These are phyloP conservation scores for Beauveria rudraprayagi DNA, from an alignment of 2,329 filamentous ascomycete genomes.

Conservation along the genomic window DNA sequence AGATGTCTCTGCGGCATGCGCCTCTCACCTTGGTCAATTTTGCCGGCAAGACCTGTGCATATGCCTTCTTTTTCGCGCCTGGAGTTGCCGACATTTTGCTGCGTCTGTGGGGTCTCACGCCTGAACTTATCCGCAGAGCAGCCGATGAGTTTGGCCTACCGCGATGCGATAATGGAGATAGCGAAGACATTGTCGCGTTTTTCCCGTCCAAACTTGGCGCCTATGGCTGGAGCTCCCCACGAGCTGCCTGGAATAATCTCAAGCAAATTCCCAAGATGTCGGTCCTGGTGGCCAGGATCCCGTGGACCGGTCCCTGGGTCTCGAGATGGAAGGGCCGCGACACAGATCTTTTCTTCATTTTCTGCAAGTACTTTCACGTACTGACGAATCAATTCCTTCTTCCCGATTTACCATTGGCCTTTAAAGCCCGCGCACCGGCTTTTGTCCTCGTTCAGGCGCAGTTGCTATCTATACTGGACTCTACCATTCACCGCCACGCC, in stretches of 20 bases:
- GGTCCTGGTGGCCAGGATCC: constrained; percentile 61
- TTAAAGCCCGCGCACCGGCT: constrained; percentile 61
- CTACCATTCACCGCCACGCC: constrained; percentile 71
- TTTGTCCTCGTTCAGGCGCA: constrained; percentile 77
- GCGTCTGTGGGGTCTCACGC: constrained; percentile 67
- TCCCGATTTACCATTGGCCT: constrained; percentile 39
- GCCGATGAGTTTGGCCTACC: constrained; percentile 61
- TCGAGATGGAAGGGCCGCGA: constrained; percentile 80
- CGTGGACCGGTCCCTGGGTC: constrained; percentile 80
- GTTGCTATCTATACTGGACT: constrained; percentile 69
- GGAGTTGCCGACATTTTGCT: constrained; percentile 78
- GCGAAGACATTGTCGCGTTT: constrained; percentile 56
- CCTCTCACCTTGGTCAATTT: constrained; percentile 67
- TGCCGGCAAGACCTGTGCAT: constrained; percentile 82
- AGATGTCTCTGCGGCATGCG: constrained; percentile 69
- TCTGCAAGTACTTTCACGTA: constrained; percentile 80
- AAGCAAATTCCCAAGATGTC: constrained; percentile 58
- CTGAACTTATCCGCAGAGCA: constrained; percentile 62
- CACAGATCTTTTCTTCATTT: constrained; percentile 85
- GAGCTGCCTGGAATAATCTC: constrained; percentile 44
- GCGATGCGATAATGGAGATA: constrained; percentile 45
- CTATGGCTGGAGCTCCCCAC: constrained; percentile 48
- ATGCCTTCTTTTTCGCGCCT: constrained; percentile 88
- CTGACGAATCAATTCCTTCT: constrained; percentile 68
- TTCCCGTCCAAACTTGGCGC: constrained; percentile 62